Evolutionary conservation across 2,329 filamentous ascomycete genomes (phyloP).

Genomic region (Fusarium setosum): DNA sequence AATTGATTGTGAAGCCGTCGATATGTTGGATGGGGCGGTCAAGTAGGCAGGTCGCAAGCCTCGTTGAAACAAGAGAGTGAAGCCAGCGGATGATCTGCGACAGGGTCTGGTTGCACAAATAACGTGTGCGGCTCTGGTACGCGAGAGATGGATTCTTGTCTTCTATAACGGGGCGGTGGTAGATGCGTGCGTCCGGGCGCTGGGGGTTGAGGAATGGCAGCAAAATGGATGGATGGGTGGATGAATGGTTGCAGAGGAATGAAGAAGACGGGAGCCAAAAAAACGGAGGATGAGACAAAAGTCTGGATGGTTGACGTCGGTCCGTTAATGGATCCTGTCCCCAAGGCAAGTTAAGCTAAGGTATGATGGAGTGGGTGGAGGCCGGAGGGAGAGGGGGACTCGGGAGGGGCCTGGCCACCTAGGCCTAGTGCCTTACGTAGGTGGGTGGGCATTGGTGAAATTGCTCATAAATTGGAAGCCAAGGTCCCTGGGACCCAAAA

Average conservation of each 20-base stretch:
- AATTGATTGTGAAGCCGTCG: constrained; percentile 10
- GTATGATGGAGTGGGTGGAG: not conserved
- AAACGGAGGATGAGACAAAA: not conserved
- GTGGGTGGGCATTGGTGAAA: not conserved
- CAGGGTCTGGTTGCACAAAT: not conserved
- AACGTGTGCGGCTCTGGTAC: not conserved
- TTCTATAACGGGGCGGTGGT: not conserved
- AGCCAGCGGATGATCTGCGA: not conserved
- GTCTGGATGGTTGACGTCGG: constrained; percentile 1
- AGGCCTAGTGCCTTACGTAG: not conserved
- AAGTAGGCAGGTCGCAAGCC: not conserved
- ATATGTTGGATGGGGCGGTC: constrained; percentile 4
- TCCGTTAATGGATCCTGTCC: not conserved
- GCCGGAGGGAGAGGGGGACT: too few species aligned
- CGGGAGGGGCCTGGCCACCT: too few species aligned
- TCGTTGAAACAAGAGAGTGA: not conserved
- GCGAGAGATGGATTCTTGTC: not conserved
- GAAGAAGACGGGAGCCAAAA: not conserved
- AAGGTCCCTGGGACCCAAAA: not conserved
- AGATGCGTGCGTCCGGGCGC: not conserved
- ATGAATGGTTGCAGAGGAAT: not conserved
- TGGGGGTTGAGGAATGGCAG: too few species aligned
- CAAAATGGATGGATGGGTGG: too few species aligned
- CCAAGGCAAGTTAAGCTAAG: not conserved
- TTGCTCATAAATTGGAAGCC: not conserved